phyloP scores from a whole-genome alignment of 202 grass and related monocot species.

The Bolboschoenoplectus hybrid region DNA sequence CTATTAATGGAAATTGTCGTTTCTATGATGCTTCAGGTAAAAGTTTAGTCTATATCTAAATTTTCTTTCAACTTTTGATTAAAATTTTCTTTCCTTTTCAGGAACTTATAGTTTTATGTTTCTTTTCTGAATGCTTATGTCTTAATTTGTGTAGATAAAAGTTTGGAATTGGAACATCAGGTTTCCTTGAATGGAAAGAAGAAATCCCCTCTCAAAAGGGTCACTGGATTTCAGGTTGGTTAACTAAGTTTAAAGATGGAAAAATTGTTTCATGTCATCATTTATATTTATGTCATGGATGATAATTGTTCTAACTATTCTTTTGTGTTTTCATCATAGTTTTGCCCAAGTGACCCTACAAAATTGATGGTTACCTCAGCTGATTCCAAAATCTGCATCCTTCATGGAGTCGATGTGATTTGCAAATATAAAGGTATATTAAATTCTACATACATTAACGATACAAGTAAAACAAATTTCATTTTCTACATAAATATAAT shows the following conservation, averaged over 20 bases:
- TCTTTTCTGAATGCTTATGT: not conserved
- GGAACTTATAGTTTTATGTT: conserved; percentile 21
- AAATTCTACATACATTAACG: not conserved
- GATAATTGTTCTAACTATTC: conserved; percentile 40
- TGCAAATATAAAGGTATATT: conserved; percentile 86
- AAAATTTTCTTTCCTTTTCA: conserved; percentile 9
- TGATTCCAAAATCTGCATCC: conserved; percentile 81
- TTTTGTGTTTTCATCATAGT: conserved; percentile 49
- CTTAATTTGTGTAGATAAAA: conserved; percentile 59
- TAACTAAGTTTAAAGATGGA: conserved; percentile 15
- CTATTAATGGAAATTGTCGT: conserved; percentile 76
- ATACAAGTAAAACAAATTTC: conserved; percentile 7
- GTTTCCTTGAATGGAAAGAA: conserved; percentile 66
- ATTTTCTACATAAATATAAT: not conserved
- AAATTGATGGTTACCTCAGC: conserved; percentile 92
- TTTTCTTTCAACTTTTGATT: conserved; percentile 10
- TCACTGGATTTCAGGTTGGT: conserved; percentile 80
- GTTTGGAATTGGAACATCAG: conserved; percentile 68
- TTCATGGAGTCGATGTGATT: conserved; percentile 71
- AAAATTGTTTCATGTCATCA: conserved; percentile 21
- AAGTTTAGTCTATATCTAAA: conserved; percentile 29
- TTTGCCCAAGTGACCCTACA: conserved; percentile 68
- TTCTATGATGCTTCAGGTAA: conserved; percentile 89
- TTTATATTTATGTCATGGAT: conserved; percentile 11
- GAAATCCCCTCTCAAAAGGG: conserved; percentile 80